phyloP scores from a whole-genome alignment of 1,139 yeast species.

The Debaryomyces coudertii region DNA sequence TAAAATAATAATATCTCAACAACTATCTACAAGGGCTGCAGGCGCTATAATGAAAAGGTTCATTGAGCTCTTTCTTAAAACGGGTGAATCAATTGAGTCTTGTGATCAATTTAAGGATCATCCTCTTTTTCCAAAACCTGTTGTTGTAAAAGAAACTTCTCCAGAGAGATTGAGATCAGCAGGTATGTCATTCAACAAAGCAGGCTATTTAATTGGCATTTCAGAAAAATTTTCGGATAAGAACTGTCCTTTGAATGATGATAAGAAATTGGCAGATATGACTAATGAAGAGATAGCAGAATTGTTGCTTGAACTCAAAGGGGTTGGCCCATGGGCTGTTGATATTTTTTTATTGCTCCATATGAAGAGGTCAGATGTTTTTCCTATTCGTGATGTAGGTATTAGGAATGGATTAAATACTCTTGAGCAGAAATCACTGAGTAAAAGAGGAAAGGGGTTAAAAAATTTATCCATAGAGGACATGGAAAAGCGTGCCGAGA shows the following conservation, averaged over 20 bases:
- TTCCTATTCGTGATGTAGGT: slow-evolving; percentile 6
- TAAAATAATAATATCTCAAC: slow-evolving; percentile 2
- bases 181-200: slow-evolving; percentile 5
- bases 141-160: not conserved
- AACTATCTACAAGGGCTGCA: slow-evolving; percentile 5
- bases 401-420: slow-evolving; percentile 4
- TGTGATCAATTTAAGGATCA: slow-evolving; percentile 1
- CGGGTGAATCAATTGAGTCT: not conserved
- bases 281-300: slow-evolving; percentile 3
- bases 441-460: not conserved
- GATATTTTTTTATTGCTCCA: slow-evolving; percentile 1
- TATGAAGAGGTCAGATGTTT: slow-evolving; percentile 5
- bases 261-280: not conserved
- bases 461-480: slow-evolving; percentile 1
- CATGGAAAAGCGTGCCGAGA: slow-evolving; percentile 3
- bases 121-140: slow-evolving; percentile 7
- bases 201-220: slow-evolving; percentile 4
- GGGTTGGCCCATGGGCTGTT: slow-evolving; percentile 7
- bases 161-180: slow-evolving; percentile 4
- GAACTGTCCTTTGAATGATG: slow-evolving; percentile 1
- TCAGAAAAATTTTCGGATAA: not conserved
- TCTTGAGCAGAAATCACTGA: not conserved
- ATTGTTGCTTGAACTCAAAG: not conserved
- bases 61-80: slow-evolving; percentile 5
- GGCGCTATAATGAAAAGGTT: slow-evolving; percentile 1